A percentile compares a stretch with the other conserved stretches of the same genome.
Conservation (phyloP, 331 rosid species). For the Cucumis variabilis region DNA sequence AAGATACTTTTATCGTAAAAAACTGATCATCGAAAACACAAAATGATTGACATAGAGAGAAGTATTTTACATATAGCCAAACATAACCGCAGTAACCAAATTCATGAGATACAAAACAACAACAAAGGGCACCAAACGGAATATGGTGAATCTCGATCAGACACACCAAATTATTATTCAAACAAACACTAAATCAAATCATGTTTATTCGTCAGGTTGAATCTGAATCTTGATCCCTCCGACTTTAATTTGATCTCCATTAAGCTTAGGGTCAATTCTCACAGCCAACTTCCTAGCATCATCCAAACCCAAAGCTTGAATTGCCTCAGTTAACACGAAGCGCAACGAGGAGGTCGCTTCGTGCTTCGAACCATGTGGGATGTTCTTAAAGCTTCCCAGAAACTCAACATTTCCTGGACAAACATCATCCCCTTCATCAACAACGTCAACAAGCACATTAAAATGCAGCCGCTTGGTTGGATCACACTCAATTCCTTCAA, state of each 20-base stretch:
- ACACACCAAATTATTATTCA: too few relatives aligned
- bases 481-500: too few relatives aligned
- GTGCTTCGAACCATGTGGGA: slow-evolving; percentile 63
- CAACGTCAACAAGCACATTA: slow-evolving; percentile 72
- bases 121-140: too few relatives aligned
- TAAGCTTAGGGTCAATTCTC: slow-evolving; percentile 67
- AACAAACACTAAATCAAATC: too few relatives aligned
- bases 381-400: slow-evolving; percentile 79
- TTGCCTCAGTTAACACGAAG: slow-evolving; percentile 63
- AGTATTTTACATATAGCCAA: too few relatives aligned
- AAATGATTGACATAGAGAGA: too few relatives aligned
- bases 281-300: slow-evolving; percentile 62
- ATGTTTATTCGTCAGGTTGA: background rate
- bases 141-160: too few relatives aligned
- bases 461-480: slow-evolving; percentile 46
- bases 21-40: too few relatives aligned
- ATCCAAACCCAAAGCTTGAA: slow-evolving; percentile 70
- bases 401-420: slow-evolving; percentile 58
- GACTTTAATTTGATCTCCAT: slow-evolving; percentile 53
- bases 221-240: slow-evolving; percentile 57
- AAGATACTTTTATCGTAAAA: too few relatives aligned
- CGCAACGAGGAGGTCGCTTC: slow-evolving; percentile 38
- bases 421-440: slow-evolving; percentile 45
- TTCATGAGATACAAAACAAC: too few relatives aligned
- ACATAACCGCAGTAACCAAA: too few relatives aligned